phyloP scores from a whole-genome alignment of 2,329 filamentous ascomycete species.

The Venturia effusa region DNA sequence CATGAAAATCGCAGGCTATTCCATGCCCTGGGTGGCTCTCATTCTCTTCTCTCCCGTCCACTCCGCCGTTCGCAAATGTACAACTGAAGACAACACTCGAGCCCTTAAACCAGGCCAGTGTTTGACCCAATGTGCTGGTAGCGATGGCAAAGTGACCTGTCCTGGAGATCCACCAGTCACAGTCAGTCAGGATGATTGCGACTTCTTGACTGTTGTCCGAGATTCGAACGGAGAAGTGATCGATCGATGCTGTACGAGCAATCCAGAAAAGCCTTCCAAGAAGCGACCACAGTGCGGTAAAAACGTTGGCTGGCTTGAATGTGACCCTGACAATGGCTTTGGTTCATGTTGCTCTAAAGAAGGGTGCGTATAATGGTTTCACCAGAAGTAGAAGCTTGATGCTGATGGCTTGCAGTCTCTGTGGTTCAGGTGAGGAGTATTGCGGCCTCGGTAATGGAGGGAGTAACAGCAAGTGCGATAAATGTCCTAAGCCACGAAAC shows the following conservation, averaged over 20 bases:
- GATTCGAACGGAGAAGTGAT: neutral
- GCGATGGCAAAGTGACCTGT: neutral
- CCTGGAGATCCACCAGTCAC: neutral
- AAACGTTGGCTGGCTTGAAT: neutral
- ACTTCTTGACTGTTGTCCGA: neutral
- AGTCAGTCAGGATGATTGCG: neutral
- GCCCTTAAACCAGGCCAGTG: neutral
- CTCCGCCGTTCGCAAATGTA: neutral
- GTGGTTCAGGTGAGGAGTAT: neutral
- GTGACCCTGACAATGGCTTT: neutral
- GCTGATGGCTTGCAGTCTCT: neutral
- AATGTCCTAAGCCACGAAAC: neutral
- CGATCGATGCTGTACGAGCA: neutral
- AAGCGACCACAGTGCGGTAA: neutral
- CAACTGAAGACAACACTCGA: neutral
- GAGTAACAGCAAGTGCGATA: neutral
- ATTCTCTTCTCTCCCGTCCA: neutral
- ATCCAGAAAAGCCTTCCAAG: neutral
- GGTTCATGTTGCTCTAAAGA: neutral
- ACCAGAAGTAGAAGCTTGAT: neutral
- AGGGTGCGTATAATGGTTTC: neutral
- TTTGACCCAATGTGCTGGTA: neutral
- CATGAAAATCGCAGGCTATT: neutral
- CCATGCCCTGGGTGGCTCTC: neutral
- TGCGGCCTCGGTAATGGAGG: neutral